A percentile compares a stretch with the other conserved stretches of the same genome.
phyloP scores from a whole-genome alignment of 2,329 filamentous ascomycete genomes.

The Davidsoniella australis region DNA sequence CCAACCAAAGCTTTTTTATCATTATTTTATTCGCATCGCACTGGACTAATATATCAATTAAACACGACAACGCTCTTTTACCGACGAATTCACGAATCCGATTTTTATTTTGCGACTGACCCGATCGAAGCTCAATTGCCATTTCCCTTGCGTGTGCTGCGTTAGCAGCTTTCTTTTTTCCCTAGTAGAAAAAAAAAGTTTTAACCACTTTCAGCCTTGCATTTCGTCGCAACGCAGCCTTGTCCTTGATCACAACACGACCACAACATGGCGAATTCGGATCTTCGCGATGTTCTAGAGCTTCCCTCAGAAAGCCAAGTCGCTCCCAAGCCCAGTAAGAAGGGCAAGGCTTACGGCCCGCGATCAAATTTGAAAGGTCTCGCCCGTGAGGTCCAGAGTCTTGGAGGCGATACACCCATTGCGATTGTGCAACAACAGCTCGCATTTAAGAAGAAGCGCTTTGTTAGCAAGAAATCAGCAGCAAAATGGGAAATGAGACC shows the following conservation, averaged over 20 bases:
- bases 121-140: not conserved
- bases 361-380: slow-evolving; percentile 44
- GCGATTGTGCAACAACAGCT: slow-evolving; percentile 45
- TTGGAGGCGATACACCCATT: slow-evolving; percentile 50
- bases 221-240: not conserved
- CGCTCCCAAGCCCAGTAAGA: slow-evolving; percentile 47
- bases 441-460: slow-evolving; percentile 41
- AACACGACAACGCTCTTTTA: too few species aligned
- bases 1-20: too few species aligned
- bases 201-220: slow-evolving; percentile 4
- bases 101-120: too few species aligned
- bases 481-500: slow-evolving; percentile 47
- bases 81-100: too few species aligned
- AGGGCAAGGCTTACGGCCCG: slow-evolving; percentile 50
- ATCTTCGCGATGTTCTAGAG: slow-evolving; percentile 79
- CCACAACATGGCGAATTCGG: slow-evolving; percentile 49
- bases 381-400: slow-evolving; percentile 46
- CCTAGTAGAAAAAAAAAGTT: slow-evolving; percentile 5
- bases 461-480: slow-evolving; percentile 37
- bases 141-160: not conserved
- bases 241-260: not conserved
- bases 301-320: slow-evolving; percentile 43
- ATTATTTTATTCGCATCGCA: too few species aligned
- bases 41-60: too few species aligned
- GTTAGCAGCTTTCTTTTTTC: not conserved